These are phyloP conservation scores for Aspergillus transmontanensis DNA, from an alignment of 2,329 filamentous ascomycete species.

Conservation along the genomic window DNA sequence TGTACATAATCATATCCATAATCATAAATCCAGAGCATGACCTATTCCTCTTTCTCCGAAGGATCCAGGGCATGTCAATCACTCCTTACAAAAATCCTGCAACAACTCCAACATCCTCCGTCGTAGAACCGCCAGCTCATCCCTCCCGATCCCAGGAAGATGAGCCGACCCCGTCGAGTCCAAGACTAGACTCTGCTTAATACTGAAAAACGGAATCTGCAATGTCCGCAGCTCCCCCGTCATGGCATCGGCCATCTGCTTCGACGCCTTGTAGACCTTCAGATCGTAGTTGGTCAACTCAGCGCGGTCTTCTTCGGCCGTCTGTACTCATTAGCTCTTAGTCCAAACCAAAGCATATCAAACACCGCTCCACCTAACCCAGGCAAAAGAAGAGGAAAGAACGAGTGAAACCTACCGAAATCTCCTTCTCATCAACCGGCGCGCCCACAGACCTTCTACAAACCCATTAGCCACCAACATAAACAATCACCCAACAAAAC, in stretches of 20 bases:
- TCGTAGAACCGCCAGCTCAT: constrained; percentile 40
- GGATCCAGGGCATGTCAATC: constrained; percentile 4
- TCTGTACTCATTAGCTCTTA: constrained; percentile 29
- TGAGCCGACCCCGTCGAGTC: neutral
- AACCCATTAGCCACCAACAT: neutral
- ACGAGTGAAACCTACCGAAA: constrained; percentile 30
- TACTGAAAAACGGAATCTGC: constrained; percentile 64
- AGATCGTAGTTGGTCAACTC: constrained; percentile 62
- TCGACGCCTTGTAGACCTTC: constrained; percentile 64
- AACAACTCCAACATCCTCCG: constrained; percentile 53
- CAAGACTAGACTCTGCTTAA: constrained; percentile 38
- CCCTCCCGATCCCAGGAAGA: neutral
- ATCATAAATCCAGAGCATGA: constrained; percentile 7
- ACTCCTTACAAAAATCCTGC: constrained; percentile 53
- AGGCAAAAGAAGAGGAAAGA: neutral
- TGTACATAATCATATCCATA: constrained; percentile 27
- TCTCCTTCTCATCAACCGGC: constrained; percentile 34
- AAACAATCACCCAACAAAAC: neutral
- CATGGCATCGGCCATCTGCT: constrained; percentile 62
- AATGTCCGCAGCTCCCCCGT: constrained; percentile 57
- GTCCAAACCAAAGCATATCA: neutral
- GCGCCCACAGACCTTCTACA: constrained; percentile 51
- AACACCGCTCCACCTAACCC: neutral
- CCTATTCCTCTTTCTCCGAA: neutral
- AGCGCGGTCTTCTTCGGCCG: constrained; percentile 51